Percentiles rank a stretch among this genome's conserved stretches.
These are phyloP conservation scores for Penicillium herquei DNA, from an alignment of 495 filamentous ascomycete genomes.

Conservation along the genomic window DNA sequence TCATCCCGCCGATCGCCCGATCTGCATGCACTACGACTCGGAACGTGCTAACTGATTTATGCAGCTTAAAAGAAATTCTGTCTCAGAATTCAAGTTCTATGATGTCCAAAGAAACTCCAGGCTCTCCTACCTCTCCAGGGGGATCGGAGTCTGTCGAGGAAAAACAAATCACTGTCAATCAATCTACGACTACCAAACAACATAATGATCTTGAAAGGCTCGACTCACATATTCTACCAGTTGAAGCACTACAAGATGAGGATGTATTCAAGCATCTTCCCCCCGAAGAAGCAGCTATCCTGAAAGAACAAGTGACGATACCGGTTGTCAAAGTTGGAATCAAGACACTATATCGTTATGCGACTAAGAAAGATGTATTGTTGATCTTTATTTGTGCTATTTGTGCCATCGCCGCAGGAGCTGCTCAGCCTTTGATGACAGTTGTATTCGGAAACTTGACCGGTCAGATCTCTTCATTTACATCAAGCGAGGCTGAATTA, in stretches of 20 bases:
- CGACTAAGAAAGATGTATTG: background rate
- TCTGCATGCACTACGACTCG: too few species aligned
- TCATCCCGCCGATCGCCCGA: too few species aligned
- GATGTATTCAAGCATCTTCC: background rate
- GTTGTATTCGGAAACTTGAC: background rate
- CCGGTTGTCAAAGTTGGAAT: background rate
- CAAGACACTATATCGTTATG: slow-evolving; percentile 1
- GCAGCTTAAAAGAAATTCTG: too few species aligned
- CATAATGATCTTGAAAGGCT: background rate
- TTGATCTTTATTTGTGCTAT: background rate
- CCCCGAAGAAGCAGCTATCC: background rate
- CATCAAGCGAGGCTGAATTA: background rate
- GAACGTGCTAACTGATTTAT: too few species aligned
- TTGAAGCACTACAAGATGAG: background rate
- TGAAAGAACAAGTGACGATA: background rate
- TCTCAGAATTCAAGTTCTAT: too few species aligned
- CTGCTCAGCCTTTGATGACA: slow-evolving; percentile 2
- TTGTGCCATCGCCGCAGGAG: slow-evolving; percentile 2
- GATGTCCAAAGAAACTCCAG: too few species aligned
- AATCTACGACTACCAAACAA: too few species aligned
- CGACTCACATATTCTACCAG: background rate
- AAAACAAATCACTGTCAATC: too few species aligned
- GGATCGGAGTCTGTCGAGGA: too few species aligned
- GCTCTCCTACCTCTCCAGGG: too few species aligned
- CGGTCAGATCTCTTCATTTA: background rate